A percentile compares a stretch with the other conserved stretches of the same genome.
phyloP scores from a whole-genome alignment of 2,329 filamentous ascomycete species.

The Aspergillus sclerotialis region DNA sequence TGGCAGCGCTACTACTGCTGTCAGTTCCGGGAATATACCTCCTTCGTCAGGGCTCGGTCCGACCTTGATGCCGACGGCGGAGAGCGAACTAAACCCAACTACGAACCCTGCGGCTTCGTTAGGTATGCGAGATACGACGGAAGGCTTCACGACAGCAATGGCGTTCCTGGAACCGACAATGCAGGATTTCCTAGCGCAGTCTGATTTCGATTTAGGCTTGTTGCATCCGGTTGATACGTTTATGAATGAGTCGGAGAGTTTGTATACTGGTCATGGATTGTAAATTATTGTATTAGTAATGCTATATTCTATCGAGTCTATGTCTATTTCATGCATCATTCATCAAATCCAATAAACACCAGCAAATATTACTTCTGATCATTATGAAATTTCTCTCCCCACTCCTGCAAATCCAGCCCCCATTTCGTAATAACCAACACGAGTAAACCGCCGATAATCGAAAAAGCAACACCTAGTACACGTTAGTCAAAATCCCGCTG shows the following conservation, averaged over 20 bases:
- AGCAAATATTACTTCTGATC: slow-evolving; percentile 7
- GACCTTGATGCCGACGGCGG: slow-evolving; percentile 2
- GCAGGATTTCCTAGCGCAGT: slow-evolving; percentile 33
- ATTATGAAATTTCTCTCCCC: slow-evolving; percentile 21
- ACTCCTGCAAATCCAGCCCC: slow-evolving; percentile 28
- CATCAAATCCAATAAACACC: too few species aligned
- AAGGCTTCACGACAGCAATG: slow-evolving; percentile 31
- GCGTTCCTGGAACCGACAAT: slow-evolving; percentile 32
- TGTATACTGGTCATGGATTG: slow-evolving; percentile 23
- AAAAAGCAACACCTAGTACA: slow-evolving; percentile 20
- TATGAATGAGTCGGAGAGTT: slow-evolving; percentile 24
- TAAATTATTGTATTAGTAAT: too few species aligned
- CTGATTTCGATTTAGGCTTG: slow-evolving; percentile 29
- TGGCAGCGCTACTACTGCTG: slow-evolving; percentile 1
- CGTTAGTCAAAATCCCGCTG: slow-evolving; percentile 1
- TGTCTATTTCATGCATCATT: slow-evolving; percentile 4
- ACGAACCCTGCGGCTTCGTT: slow-evolving; percentile 4
- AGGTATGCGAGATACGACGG: slow-evolving; percentile 17
- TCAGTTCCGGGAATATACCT: not conserved
- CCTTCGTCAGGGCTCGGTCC: slow-evolving; percentile 1
- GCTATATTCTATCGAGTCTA: slow-evolving; percentile 4
- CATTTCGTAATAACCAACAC: slow-evolving; percentile 22
- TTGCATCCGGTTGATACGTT: slow-evolving; percentile 30
- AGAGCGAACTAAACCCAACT: slow-evolving; percentile 5
- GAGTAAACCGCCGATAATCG: slow-evolving; percentile 19